Evolutionary conservation across 1,284 basidiomycete genomes (phyloP).

Genomic region (Malassezia pachydermatis): DNA sequence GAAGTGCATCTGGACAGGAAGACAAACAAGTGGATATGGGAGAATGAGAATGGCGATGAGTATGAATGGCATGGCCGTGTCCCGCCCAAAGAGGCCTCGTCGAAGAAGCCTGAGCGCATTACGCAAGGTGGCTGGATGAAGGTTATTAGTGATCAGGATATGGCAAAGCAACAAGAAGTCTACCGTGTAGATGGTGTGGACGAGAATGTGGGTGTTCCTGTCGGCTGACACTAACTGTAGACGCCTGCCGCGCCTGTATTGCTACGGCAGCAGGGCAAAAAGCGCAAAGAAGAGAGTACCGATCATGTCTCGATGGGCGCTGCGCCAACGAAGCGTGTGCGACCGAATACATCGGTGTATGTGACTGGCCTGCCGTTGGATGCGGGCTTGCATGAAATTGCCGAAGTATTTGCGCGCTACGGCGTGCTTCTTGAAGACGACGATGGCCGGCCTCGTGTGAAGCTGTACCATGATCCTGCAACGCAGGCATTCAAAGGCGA

Average conservation of each 20-base stretch:
- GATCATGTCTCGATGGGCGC: background rate
- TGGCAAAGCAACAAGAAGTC: slow-evolving; percentile 78
- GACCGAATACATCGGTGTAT: slow-evolving; percentile 66
- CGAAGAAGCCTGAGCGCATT: background rate
- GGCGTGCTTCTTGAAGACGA: slow-evolving; percentile 88
- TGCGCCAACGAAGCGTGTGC: slow-evolving; percentile 18
- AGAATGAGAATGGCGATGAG: slow-evolving; percentile 66
- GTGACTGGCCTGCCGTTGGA: slow-evolving; percentile 74
- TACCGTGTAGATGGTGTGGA: slow-evolving; percentile 82
- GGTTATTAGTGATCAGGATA: slow-evolving; percentile 62
- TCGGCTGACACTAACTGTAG: slow-evolving; percentile 20
- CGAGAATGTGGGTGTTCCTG: slow-evolving; percentile 58
- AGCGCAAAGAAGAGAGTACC: slow-evolving; percentile 9
- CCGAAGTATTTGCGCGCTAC: slow-evolving; percentile 72
- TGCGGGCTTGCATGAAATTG: slow-evolving; percentile 64
- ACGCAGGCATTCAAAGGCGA: slow-evolving; percentile 89
- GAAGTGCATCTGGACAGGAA: slow-evolving; percentile 61
- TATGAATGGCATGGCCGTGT: slow-evolving; percentile 64
- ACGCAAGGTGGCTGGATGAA: slow-evolving; percentile 5
- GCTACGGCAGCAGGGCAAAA: slow-evolving; percentile 11
- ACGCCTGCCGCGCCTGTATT: slow-evolving; percentile 21
- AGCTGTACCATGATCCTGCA: slow-evolving; percentile 67
- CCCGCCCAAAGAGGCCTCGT: slow-evolving; percentile 16
- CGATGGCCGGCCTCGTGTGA: slow-evolving; percentile 73
- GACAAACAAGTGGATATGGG: slow-evolving; percentile 71